Evolutionary conservation across 1,284 basidiomycete genomes (phyloP).

Genomic region (Leccinum laetum): DNA sequence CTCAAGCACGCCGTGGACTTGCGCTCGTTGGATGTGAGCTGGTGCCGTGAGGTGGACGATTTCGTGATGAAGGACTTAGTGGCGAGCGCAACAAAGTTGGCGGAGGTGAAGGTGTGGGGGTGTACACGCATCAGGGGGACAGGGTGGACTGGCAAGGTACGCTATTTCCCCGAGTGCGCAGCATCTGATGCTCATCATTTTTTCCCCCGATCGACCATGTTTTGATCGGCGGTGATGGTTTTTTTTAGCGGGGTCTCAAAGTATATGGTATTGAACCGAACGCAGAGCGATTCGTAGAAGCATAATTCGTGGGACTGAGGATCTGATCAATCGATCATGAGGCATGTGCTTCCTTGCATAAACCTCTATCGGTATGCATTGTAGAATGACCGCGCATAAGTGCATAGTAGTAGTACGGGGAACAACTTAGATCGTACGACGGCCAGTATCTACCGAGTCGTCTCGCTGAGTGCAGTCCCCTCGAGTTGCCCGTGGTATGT

Average conservation of each 20-base stretch:
- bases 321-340: not conserved
- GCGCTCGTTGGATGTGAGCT: constrained; percentile 78
- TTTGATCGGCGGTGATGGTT: constrained; percentile 3
- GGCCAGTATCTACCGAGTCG: not conserved
- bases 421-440: not conserved
- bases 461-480: not conserved
- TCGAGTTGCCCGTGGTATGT: not conserved
- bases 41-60: constrained; percentile 86
- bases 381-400: not conserved
- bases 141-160: constrained; percentile 49
- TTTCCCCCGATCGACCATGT: not conserved
- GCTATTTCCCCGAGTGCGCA: constrained; percentile 4
- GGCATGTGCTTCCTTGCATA: not conserved
- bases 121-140: constrained; percentile 64
- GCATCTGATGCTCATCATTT: not conserved
- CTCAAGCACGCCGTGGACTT: constrained; percentile 54
- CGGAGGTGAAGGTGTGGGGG: constrained; percentile 70
- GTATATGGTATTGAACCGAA: constrained; percentile 48
- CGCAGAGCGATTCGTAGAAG: constrained; percentile 10
- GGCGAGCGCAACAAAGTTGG: constrained; percentile 43
- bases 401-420: not conserved
- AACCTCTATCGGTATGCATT: not conserved
- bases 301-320: not conserved
- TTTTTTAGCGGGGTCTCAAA: constrained; percentile 40
- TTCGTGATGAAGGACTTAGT: constrained; percentile 64